Percentiles rank a stretch among this genome's conserved stretches.
Conservation (phyloP, 2,329 filamentous ascomycete genomes). For the Conoideocrella luteorostrata region DNA sequence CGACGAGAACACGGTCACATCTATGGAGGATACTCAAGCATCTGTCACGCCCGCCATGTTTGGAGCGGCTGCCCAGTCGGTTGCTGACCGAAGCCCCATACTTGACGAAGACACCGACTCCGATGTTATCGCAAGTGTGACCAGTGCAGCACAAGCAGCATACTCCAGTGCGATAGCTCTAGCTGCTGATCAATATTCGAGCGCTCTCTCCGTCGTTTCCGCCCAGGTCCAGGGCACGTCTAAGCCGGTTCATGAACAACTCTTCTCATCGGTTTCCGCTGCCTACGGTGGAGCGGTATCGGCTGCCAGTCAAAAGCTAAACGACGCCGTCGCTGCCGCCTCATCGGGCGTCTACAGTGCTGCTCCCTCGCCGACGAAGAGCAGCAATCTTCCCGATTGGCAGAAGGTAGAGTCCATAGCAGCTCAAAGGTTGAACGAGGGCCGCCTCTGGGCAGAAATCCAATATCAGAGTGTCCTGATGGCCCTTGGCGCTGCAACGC, state of each 20-base stretch:
- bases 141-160: slow-evolving; percentile 43
- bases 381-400: slow-evolving; percentile 39
- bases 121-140: slow-evolving; percentile 29
- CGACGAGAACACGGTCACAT: slow-evolving; percentile 2
- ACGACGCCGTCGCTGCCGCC: slow-evolving; percentile 48
- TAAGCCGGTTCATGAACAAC: slow-evolving; percentile 61
- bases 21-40: slow-evolving; percentile 16
- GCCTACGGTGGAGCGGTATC: slow-evolving; percentile 61
- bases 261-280: slow-evolving; percentile 61
- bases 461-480: slow-evolving; percentile 65
- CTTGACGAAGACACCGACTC: slow-evolving; percentile 36
- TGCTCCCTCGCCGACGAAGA: slow-evolving; percentile 37
- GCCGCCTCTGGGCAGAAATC: slow-evolving; percentile 62
- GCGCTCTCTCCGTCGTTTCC: slow-evolving; percentile 61
- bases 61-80: slow-evolving; percentile 44
- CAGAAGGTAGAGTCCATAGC: slow-evolving; percentile 56
- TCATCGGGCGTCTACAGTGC: slow-evolving; percentile 44
- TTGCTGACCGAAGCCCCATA: slow-evolving; percentile 41
- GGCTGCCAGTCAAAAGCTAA: slow-evolving; percentile 53
- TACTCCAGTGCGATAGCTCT: slow-evolving; percentile 60
- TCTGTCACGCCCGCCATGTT: slow-evolving; percentile 35
- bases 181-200: slow-evolving; percentile 62
- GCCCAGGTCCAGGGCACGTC: slow-evolving; percentile 62
- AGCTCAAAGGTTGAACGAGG: slow-evolving; percentile 61
- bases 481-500: slow-evolving; percentile 55